phyloP scores from a whole-genome alignment of 768 basidiomycete genomes.

The Rhizopogon roseolus region DNA sequence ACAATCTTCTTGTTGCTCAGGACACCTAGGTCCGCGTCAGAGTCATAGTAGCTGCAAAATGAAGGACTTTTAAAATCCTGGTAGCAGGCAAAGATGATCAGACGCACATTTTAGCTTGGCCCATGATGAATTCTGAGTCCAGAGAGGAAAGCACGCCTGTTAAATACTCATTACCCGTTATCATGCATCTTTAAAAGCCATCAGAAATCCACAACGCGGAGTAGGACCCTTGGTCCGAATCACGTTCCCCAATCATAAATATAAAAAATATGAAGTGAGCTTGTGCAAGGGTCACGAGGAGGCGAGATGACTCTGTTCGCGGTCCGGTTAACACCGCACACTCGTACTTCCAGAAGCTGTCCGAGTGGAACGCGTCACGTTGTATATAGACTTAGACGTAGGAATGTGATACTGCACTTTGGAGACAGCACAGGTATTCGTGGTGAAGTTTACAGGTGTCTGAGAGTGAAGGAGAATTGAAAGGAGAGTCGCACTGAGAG shows the following conservation, averaged over 20 bases:
- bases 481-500: conserved; percentile 20
- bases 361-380: too few species aligned
- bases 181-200: conserved; percentile 4
- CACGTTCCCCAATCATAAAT: conserved; percentile 8
- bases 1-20: conserved; percentile 50
- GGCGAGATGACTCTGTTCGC: conserved; percentile 3
- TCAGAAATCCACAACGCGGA: background rate
- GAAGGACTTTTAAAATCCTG: background rate
- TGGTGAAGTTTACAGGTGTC: too few species aligned
- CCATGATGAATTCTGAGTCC: conserved; percentile 7
- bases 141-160: background rate
- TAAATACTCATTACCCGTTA: background rate
- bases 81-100: background rate
- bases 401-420: too few species aligned
- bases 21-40: conserved; percentile 49
- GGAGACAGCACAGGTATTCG: too few species aligned
- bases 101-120: conserved; percentile 53
- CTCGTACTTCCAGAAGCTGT: background rate
- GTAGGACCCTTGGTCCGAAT: background rate
- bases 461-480: too few species aligned
- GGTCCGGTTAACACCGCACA: conserved; percentile 1
- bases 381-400: too few species aligned
- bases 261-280: conserved; percentile 8
- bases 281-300: conserved; percentile 12
- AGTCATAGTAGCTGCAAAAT: conserved; percentile 43